Evolutionary conservation across 805 yeast species (phyloP).

Genomic region (Zygoascus ofunaensis): DNA sequence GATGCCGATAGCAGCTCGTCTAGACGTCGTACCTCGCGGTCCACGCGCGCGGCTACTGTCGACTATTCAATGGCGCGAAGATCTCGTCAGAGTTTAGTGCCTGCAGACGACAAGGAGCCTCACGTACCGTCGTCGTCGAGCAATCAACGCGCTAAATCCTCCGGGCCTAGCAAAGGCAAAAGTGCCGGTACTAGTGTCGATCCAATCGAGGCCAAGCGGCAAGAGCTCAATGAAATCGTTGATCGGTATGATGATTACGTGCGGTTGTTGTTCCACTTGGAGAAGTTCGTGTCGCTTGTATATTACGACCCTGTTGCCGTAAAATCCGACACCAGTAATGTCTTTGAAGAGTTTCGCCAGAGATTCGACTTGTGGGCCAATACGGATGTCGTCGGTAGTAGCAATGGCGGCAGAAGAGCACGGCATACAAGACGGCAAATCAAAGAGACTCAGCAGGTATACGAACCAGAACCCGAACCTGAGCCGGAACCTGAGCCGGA

Average conservation of each 20-base stretch:
- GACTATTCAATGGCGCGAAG: neutral
- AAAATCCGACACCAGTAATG: constrained; percentile 25
- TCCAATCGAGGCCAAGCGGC: constrained; percentile 2
- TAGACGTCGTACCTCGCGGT: neutral
- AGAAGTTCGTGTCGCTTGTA: constrained; percentile 32
- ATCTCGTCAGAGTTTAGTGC: neutral
- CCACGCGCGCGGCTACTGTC: neutral
- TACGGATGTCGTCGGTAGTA: constrained; percentile 23
- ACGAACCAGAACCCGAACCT: constrained; percentile 3
- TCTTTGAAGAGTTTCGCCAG: constrained; percentile 25
- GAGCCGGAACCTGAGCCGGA: neutral
- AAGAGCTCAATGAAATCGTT: constrained; percentile 14
- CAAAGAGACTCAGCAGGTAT: constrained; percentile 10
- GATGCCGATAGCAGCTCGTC: neutral
- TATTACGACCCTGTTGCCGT: constrained; percentile 31
- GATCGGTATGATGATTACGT: constrained; percentile 30
- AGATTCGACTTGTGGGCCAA: constrained; percentile 34
- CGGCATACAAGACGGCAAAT: constrained; percentile 23
- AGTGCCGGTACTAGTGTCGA: too few species aligned
- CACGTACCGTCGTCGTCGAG: too few species aligned
- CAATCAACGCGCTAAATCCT: neutral
- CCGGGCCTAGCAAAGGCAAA: too few species aligned
- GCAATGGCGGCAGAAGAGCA: constrained; percentile 24
- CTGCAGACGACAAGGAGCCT: neutral
- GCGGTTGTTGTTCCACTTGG: constrained; percentile 32